Conservation (phyloP, 2,329 filamentous ascomycete species). For the Talaromyces sp. region DNA sequence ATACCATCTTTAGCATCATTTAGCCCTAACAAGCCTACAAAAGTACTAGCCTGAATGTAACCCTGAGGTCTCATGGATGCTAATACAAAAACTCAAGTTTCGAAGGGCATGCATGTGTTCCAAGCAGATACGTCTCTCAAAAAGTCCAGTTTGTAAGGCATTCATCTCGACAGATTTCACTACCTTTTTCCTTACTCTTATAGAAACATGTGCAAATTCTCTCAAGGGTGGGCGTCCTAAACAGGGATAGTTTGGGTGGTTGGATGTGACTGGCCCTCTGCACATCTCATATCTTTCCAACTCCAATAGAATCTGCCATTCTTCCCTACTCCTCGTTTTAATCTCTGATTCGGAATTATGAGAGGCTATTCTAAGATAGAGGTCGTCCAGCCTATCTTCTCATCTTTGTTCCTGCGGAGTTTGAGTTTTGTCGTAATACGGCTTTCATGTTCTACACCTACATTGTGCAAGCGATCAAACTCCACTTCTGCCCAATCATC, state of each 20-base stretch:
- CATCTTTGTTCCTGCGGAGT: background rate
- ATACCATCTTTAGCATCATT: too few species aligned
- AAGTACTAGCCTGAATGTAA: too few species aligned
- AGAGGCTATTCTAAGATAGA: background rate
- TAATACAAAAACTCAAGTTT: too few species aligned
- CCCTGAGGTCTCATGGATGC: too few species aligned
- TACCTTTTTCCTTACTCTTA: too few species aligned
- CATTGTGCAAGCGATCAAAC: background rate
- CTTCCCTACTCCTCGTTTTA: background rate
- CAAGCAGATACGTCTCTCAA: too few species aligned
- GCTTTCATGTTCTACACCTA: background rate
- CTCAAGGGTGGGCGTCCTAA: background rate
- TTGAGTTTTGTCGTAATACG: background rate
- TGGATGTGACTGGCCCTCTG: background rate
- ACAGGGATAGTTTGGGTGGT: background rate
- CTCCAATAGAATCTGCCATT: background rate
- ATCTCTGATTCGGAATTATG: background rate
- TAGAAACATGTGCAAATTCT: background rate
- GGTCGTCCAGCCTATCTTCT: background rate
- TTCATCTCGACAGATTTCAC: too few species aligned
- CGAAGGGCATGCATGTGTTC: too few species aligned
- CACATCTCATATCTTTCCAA: background rate
- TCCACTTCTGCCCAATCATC: background rate
- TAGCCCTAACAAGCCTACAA: too few species aligned
- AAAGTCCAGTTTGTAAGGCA: too few species aligned